Evolutionary conservation across 345 rosid species (phyloP).

Genomic region (Microcos paniculata): DNA sequence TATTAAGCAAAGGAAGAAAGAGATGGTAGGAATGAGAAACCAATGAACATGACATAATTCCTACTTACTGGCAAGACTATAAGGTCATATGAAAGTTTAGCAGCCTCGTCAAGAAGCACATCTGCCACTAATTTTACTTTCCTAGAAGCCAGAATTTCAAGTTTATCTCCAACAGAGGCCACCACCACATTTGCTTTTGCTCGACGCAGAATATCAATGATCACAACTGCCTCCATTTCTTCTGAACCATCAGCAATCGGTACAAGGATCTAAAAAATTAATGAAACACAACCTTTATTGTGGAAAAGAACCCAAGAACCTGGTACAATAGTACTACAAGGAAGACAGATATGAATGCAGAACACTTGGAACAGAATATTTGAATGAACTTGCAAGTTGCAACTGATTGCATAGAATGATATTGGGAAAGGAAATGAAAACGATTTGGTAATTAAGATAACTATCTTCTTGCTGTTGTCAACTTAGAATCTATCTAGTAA

Average conservation of each 20-base stretch:
- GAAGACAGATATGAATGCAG: background rate
- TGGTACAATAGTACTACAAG: background rate
- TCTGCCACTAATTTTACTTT: conserved; percentile 84
- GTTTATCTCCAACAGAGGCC: conserved; percentile 74
- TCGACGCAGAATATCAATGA: conserved; percentile 77
- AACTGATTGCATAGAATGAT: background rate
- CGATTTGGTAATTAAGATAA: background rate
- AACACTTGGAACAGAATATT: background rate
- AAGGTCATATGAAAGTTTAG: conserved; percentile 71
- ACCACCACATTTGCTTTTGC: conserved; percentile 86
- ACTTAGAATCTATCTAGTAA: background rate
- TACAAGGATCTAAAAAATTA: conserved; percentile 69
- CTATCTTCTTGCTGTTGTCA: background rate
- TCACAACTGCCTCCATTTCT: conserved; percentile 90
- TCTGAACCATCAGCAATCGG: conserved; percentile 88
- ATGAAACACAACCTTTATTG: background rate
- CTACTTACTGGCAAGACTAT: conserved; percentile 83
- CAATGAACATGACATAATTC: background rate
- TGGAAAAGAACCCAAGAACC: background rate
- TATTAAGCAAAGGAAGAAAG: background rate
- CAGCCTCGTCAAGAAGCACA: conserved; percentile 83
- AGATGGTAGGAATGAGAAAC: background rate
- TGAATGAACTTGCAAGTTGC: background rate
- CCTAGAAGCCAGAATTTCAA: conserved; percentile 83
- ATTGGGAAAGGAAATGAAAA: background rate